Evolutionary conservation across 495 filamentous ascomycete genomes (phyloP).

Genomic region (Neohortaea acidophila): DNA sequence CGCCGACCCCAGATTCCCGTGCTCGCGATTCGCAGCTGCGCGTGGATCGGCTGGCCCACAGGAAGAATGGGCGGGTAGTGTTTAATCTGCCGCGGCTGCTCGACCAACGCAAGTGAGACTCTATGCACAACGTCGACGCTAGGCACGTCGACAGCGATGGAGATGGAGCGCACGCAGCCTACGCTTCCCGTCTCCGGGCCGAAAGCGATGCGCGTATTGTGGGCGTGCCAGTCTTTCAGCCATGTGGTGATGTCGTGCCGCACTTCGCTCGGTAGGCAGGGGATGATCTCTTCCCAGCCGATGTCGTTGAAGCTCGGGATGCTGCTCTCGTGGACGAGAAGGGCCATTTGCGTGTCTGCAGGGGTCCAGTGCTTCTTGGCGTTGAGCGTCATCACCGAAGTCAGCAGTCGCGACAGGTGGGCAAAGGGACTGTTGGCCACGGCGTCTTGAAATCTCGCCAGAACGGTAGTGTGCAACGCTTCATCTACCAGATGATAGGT

Average conservation of each 20-base stretch:
- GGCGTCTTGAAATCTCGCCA: conserved; percentile 29
- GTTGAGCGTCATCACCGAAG: conserved; percentile 25
- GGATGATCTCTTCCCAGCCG: conserved; percentile 22
- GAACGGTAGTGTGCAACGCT: conserved; percentile 32
- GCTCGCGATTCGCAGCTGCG: conserved; percentile 56
- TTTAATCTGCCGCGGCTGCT: conserved; percentile 19
- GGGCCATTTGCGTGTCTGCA: conserved; percentile 19
- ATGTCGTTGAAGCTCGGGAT: conserved; percentile 22
- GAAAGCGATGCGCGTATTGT: conserved; percentile 7
- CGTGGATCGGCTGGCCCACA: conserved; percentile 54
- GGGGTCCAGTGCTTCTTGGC: conserved; percentile 13
- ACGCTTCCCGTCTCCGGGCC: conserved; percentile 4
- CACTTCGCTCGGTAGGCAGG: conserved; percentile 16
- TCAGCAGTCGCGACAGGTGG: conserved; percentile 34
- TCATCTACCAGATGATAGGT: conserved; percentile 69
- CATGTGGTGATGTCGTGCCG: conserved; percentile 17
- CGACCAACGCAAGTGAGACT: conserved; percentile 48
- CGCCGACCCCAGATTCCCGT: conserved; percentile 63
- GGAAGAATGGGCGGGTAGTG: conserved; percentile 33
- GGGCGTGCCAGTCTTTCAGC: conserved; percentile 26
- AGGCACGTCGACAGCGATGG: conserved; percentile 75
- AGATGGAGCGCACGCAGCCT: conserved; percentile 30
- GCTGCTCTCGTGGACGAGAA: conserved; percentile 15
- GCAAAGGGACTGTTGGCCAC: conserved; percentile 32
- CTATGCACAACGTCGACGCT: conserved; percentile 71